Conservation (phyloP, 2,329 filamentous ascomycete genomes). For the Fonsecaea multimorphosa region DNA sequence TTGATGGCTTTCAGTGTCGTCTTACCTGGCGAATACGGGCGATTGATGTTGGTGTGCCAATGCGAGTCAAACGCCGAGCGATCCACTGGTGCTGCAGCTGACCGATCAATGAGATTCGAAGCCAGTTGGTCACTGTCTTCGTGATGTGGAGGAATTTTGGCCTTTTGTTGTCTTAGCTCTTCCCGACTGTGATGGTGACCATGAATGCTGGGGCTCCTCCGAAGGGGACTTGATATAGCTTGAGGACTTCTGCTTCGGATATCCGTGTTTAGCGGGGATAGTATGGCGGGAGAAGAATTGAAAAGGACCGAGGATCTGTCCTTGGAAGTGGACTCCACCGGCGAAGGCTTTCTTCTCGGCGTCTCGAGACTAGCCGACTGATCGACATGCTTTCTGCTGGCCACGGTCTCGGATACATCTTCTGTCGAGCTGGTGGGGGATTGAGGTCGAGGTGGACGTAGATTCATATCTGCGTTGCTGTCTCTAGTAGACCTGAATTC, state of each 20-base stretch:
- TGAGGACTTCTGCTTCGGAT: slow-evolving; percentile 20
- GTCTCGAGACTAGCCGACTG: slow-evolving; percentile 23
- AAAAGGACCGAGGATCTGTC: slow-evolving; percentile 56
- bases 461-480: slow-evolving; percentile 23
- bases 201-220: slow-evolving; percentile 46
- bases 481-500: slow-evolving; percentile 14
- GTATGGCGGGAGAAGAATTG: slow-evolving; percentile 49
- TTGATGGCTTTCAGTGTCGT: slow-evolving; percentile 58
- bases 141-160: slow-evolving; percentile 7
- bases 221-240: slow-evolving; percentile 33
- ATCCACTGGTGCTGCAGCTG: slow-evolving; percentile 40
- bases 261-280: slow-evolving; percentile 25
- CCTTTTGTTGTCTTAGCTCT: slow-evolving; percentile 24
- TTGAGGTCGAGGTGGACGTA: slow-evolving; percentile 35
- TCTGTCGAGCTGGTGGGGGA: slow-evolving; percentile 41
- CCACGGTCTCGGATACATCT: slow-evolving; percentile 27
- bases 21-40: slow-evolving; percentile 45
- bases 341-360: slow-evolving; percentile 42
- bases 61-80: slow-evolving; percentile 44
- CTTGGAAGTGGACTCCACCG: slow-evolving; percentile 52
- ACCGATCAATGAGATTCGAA: slow-evolving; percentile 35
- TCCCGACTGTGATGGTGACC: slow-evolving; percentile 43
- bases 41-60: slow-evolving; percentile 36
- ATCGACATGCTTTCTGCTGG: slow-evolving; percentile 11
- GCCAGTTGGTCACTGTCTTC: slow-evolving; percentile 27